These are phyloP conservation scores for Cystoisospora suis DNA, from an alignment of 169 alveolate species.

Conservation along the genomic window DNA sequence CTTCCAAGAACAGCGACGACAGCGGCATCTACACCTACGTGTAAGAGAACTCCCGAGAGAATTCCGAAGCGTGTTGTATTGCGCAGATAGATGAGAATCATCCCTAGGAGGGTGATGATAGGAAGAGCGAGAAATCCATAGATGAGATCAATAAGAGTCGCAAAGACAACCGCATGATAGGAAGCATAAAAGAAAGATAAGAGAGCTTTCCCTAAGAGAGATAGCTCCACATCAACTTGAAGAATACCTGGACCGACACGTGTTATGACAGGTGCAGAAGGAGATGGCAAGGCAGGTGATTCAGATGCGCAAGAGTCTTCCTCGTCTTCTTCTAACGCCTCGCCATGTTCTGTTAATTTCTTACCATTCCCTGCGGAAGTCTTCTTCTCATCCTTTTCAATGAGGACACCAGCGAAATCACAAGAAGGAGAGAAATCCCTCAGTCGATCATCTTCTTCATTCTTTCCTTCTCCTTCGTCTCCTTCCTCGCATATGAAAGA, in stretches of 20 bases:
- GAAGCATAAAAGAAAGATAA: constrained; percentile 10
- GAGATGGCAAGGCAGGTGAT: no score
- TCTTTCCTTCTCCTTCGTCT: no score
- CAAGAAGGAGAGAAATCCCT: no score
- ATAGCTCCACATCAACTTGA: constrained; percentile 8
- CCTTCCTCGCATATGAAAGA: no score
- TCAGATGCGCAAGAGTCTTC: no score
- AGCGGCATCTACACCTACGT: constrained; percentile 48
- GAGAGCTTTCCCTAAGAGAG: not conserved
- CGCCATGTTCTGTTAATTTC: not conserved
- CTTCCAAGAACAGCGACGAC: constrained; percentile 35
- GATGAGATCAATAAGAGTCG: not conserved
- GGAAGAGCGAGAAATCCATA: not conserved
- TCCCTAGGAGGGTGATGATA: constrained; percentile 13
- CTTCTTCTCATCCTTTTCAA: no score
- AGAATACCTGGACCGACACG: constrained; percentile 12
- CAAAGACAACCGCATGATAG: constrained; percentile 40
- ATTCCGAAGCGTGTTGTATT: constrained; percentile 23
- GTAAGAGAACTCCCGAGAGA: constrained; percentile 10
- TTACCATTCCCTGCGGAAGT: not conserved
- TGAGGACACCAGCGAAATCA: no score
- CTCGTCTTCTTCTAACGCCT: not conserved
- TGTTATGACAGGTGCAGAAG: not conserved
- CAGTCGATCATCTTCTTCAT: no score
- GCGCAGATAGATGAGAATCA: not conserved